These are phyloP conservation scores for Aspergillus sp. DNA, from an alignment of 2,329 filamentous ascomycete genomes.

Conservation along the genomic window DNA sequence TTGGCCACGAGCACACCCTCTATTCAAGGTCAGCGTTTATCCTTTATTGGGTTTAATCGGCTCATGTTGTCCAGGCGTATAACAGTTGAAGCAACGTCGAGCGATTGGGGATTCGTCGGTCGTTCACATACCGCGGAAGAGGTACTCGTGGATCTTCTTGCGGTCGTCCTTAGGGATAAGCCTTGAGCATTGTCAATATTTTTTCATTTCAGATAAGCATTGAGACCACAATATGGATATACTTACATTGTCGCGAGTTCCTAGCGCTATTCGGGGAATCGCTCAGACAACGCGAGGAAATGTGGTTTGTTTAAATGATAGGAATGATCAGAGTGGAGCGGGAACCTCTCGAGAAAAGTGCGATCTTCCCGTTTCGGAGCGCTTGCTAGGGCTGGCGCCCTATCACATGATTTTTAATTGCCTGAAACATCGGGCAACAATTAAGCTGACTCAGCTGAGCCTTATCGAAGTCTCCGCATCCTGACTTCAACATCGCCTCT, in stretches of 20 bases:
- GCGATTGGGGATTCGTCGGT: conserved; percentile 2
- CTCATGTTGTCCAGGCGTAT: conserved; percentile 3
- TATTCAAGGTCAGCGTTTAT: conserved; percentile 24
- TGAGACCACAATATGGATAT: not conserved
- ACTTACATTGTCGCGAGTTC: conserved; percentile 49
- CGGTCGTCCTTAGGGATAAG: conserved; percentile 99
- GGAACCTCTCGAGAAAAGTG: conserved; percentile 26
- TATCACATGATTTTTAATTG: conserved; percentile 13
- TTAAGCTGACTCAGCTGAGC: conserved; percentile 4
- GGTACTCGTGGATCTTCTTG: conserved; percentile 99
- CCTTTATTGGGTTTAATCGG: conserved; percentile 9
- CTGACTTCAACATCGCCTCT: not conserved
- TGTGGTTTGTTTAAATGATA: conserved; percentile 32
- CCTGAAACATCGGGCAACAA: conserved; percentile 4
- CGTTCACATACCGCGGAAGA: conserved; percentile 71
- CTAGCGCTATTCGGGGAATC: conserved; percentile 48
- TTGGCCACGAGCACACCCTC: conserved; percentile 88
- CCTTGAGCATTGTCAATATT: conserved; percentile 45
- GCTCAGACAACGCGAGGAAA: conserved; percentile 41
- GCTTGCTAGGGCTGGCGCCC: conserved; percentile 24
- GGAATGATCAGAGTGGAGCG: conserved; percentile 26
- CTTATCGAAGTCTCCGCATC: conserved; percentile 14
- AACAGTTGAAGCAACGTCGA: not conserved
- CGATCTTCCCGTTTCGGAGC: conserved; percentile 24
- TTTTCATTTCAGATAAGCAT: conserved; percentile 3